Conservation (phyloP, 108 stramenopile species). For the Cyclotella baltica region DNA sequence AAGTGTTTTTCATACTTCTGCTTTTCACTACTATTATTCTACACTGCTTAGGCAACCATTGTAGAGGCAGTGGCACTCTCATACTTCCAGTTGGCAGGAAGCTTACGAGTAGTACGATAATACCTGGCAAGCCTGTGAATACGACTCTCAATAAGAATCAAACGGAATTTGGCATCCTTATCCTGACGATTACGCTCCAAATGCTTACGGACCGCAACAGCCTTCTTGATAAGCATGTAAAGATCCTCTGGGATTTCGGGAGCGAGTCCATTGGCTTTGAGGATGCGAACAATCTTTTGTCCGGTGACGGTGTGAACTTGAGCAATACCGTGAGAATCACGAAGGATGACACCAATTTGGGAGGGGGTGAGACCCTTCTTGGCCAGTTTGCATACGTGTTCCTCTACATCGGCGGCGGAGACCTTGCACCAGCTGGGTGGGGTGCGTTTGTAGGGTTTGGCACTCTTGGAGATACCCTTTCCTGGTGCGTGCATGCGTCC, state of each 20-base stretch:
- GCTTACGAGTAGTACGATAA: constrained; percentile 99
- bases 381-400: constrained; percentile 98
- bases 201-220: constrained; percentile 99
- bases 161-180: constrained; percentile 99
- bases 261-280: constrained; percentile 99
- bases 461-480: constrained; percentile 99
- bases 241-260: constrained; percentile 99
- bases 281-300: constrained; percentile 98
- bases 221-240: constrained; percentile 99
- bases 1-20: background rate
- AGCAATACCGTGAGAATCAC: constrained; percentile 97
- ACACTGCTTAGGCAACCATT: constrained; percentile 93
- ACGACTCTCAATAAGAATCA: constrained; percentile 99
- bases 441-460: constrained; percentile 99
- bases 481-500: constrained; percentile 97
- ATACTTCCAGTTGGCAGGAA: constrained; percentile 99
- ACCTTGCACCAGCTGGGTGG: constrained; percentile 99
- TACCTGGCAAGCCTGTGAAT: constrained; percentile 99
- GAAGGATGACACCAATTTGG: constrained; percentile 99
- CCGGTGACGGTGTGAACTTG: constrained; percentile 98
- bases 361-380: constrained; percentile 99
- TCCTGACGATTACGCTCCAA: constrained; percentile 99
- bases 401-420: constrained; percentile 92
- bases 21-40: background rate
- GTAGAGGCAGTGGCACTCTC: constrained; percentile 98